Evolutionary conservation across 352 stramenopile genomes (phyloP).

Genomic region (Phytophthora ohioensis): DNA sequence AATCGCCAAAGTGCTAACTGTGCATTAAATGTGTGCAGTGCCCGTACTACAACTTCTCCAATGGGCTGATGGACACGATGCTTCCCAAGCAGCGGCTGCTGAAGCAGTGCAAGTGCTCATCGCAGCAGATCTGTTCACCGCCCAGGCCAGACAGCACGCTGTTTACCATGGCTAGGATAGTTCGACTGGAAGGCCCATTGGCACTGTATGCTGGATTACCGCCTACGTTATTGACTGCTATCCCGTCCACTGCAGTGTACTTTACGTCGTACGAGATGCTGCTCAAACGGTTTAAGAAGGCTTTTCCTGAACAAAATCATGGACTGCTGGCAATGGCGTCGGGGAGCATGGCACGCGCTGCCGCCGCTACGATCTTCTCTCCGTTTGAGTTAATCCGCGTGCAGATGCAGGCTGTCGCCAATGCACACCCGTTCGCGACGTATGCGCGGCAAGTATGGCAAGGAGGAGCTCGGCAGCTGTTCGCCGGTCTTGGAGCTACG

Average conservation of each 20-base stretch:
- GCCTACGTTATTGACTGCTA: slow-evolving; percentile 92
- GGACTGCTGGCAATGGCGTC: slow-evolving; percentile 59
- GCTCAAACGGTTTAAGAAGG: slow-evolving; percentile 41
- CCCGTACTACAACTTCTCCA: slow-evolving; percentile 83
- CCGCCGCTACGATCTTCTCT: slow-evolving; percentile 76
- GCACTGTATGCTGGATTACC: slow-evolving; percentile 85
- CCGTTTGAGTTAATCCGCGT: slow-evolving; percentile 90
- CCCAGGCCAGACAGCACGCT: slow-evolving; percentile 59
- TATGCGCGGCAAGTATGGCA: slow-evolving; percentile 52
- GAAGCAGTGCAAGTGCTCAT: slow-evolving; percentile 60
- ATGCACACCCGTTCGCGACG: slow-evolving; percentile 58
- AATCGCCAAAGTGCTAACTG: slow-evolving; percentile 15
- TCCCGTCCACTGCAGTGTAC: slow-evolving; percentile 95
- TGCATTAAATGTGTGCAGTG: slow-evolving; percentile 37
- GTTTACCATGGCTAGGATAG: slow-evolving; percentile 74
- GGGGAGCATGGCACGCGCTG: slow-evolving; percentile 58
- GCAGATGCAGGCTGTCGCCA: slow-evolving; percentile 81
- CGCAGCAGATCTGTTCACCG: slow-evolving; percentile 51
- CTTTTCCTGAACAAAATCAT: slow-evolving; percentile 50
- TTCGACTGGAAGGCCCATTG: slow-evolving; percentile 61
- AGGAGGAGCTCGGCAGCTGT: slow-evolving; percentile 56
- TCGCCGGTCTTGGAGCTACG: slow-evolving; percentile 87
- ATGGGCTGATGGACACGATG: slow-evolving; percentile 87
- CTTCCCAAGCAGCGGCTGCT: slow-evolving; percentile 69
- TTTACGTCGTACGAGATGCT: slow-evolving; percentile 94